phyloP scores from a whole-genome alignment of 495 filamentous ascomycete genomes.

The Friedmanniomyces endolithicus region DNA sequence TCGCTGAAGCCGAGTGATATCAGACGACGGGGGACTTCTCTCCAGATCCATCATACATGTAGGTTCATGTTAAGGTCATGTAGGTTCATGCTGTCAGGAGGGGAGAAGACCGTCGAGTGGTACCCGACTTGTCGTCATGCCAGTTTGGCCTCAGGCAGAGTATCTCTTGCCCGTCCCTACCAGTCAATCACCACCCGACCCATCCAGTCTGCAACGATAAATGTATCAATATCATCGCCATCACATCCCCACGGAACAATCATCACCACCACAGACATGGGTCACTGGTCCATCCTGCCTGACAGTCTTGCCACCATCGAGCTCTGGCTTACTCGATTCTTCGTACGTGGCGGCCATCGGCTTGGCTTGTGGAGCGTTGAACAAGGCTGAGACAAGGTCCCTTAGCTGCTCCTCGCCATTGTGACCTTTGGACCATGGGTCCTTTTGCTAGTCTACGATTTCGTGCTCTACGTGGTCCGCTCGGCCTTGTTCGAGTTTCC shows the following conservation, averaged over 20 bases:
- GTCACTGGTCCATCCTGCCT: slow-evolving; percentile 55
- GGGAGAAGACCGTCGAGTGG: no score
- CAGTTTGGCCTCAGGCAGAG: no score
- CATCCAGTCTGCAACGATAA: no score
- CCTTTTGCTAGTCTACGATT: slow-evolving; percentile 53
- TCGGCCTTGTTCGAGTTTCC: slow-evolving; percentile 48
- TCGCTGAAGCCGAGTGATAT: no score
- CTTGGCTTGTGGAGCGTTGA: neutral
- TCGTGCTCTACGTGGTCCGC: slow-evolving; percentile 52
- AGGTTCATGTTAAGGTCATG: no score
- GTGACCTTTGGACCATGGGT: slow-evolving; percentile 57
- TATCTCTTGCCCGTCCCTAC: neutral
- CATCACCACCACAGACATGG: slow-evolving; percentile 37
- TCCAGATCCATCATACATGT: no score
- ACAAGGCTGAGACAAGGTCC: neutral
- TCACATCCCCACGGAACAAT: neutral
- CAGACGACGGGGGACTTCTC: no score
- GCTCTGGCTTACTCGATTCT: slow-evolving; percentile 50
- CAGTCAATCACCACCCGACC: neutral
- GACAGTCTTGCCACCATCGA: slow-evolving; percentile 43
- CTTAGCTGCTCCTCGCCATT: slow-evolving; percentile 50
- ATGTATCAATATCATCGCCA: no score
- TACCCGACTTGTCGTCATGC: no score
- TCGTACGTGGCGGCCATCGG: slow-evolving; percentile 29
- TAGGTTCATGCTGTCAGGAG: no score